These are phyloP conservation scores for Jaltomata sinuosa DNA, from an alignment of 257 asterid genomes.

Conservation along the genomic window DNA sequence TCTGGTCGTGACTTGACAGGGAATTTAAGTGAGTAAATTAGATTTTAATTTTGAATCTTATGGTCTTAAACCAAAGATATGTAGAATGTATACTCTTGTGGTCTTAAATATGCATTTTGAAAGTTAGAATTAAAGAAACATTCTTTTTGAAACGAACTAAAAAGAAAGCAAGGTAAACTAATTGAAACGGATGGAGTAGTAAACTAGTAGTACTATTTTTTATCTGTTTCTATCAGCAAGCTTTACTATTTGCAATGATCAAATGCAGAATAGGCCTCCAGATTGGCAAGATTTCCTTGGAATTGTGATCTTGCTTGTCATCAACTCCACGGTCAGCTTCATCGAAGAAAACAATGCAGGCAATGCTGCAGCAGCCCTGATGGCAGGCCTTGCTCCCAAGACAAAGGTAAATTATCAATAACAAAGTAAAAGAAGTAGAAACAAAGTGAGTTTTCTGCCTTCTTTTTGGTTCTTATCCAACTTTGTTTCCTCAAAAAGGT, in stretches of 20 bases:
- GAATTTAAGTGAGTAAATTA: no score
- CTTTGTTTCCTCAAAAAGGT: constrained; percentile 21
- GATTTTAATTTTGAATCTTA: no score
- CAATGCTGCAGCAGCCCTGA: constrained; percentile 69
- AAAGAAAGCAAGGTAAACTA: no score
- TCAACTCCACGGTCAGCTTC: constrained; percentile 65
- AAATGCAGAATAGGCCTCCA: constrained; percentile 30
- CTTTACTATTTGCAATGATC: background rate
- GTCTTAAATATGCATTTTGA: no score
- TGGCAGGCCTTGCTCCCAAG: constrained; percentile 76
- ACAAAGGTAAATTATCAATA: constrained; percentile 29
- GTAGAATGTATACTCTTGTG: no score
- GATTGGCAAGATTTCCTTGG: constrained; percentile 60
- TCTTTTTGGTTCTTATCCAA: background rate
- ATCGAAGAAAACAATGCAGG: constrained; percentile 72
- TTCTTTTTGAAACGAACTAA: no score
- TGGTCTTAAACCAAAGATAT: no score
- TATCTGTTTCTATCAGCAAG: background rate
- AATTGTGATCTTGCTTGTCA: constrained; percentile 34
- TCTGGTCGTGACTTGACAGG: no score
- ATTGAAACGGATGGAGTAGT: no score
- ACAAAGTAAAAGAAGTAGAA: background rate
- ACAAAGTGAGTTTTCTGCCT: background rate
- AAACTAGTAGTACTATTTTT: background rate
- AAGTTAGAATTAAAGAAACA: no score